Evolutionary conservation across 805 yeast species (phyloP).

Genomic region (Osmozyma mogii): DNA sequence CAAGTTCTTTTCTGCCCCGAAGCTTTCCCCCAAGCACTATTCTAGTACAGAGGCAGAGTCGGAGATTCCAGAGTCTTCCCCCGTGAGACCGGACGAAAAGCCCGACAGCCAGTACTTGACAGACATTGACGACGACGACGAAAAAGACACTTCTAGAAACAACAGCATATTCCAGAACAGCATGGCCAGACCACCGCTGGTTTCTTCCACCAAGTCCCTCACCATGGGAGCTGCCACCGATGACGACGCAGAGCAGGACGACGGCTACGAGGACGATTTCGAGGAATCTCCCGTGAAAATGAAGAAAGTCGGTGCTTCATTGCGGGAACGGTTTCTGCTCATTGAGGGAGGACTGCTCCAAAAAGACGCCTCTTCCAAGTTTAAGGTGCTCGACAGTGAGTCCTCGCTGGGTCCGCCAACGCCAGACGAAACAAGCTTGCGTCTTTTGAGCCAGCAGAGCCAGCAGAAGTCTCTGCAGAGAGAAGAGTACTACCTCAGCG

Average conservation of each 20-base stretch:
- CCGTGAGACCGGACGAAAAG: neutral
- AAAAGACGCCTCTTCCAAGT: conserved; percentile 1
- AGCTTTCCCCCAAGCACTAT: neutral
- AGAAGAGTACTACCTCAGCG: conserved; percentile 6
- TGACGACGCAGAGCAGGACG: conserved; percentile 9
- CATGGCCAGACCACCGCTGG: conserved; percentile 5
- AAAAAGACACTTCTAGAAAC: conserved; percentile 2
- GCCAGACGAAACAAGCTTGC: neutral
- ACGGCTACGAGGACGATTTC: conserved; percentile 27
- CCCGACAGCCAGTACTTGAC: conserved; percentile 8
- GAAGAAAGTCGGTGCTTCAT: conserved; percentile 4
- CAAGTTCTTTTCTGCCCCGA: conserved; percentile 9
- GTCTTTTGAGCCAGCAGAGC: too few relatives aligned
- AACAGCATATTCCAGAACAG: conserved; percentile 6
- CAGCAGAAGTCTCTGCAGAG: conserved; percentile 11
- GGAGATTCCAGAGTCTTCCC: neutral
- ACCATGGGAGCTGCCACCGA: too few relatives aligned
- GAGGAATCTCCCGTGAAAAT: conserved; percentile 35
- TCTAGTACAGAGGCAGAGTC: too few relatives aligned
- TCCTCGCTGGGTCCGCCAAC: conserved; percentile 2
- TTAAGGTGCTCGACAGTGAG: conserved; percentile 4
- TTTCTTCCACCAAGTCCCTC: conserved; percentile 1
- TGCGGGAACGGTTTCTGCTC: conserved; percentile 11
- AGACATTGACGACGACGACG: conserved; percentile 10
- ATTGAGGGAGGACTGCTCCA: neutral